Evolutionary conservation across 805 yeast species (phyloP).

Genomic region (Wickerhamomyces silvicola): DNA sequence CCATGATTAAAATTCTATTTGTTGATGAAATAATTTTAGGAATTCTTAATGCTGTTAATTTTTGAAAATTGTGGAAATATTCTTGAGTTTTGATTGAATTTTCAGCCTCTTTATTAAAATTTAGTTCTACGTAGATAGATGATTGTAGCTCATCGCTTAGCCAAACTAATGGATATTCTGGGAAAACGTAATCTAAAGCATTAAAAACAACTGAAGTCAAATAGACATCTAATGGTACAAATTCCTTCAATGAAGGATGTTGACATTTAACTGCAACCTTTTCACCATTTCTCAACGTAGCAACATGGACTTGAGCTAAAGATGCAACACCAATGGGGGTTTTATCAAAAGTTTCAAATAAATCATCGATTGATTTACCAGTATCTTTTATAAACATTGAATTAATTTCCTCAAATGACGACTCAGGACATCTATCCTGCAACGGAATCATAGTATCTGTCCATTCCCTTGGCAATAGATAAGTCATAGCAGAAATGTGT

Average conservation of each 20-base stretch:
- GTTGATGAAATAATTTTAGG: slow-evolving; percentile 67
- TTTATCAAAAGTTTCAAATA: slow-evolving; percentile 60
- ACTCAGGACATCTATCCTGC: slow-evolving; percentile 84
- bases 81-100: slow-evolving; percentile 68
- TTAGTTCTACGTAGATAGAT: slow-evolving; percentile 85
- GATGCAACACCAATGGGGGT: slow-evolving; percentile 93
- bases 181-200: slow-evolving; percentile 72
- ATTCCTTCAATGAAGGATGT: slow-evolving; percentile 81
- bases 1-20: slow-evolving; percentile 79
- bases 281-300: slow-evolving; percentile 49
- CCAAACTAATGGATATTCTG: slow-evolving; percentile 93
- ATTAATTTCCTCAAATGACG: slow-evolving; percentile 62
- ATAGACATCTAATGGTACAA: slow-evolving; percentile 84
- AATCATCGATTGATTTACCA: slow-evolving; percentile 50
- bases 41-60: slow-evolving; percentile 68
- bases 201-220: slow-evolving; percentile 72
- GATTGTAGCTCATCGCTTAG: slow-evolving; percentile 86
- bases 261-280: slow-evolving; percentile 92
- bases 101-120: slow-evolving; percentile 79
- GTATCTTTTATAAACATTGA: slow-evolving; percentile 64
- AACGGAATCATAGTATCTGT: slow-evolving; percentile 89
- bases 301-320: slow-evolving; percentile 91
- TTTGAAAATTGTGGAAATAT: slow-evolving; percentile 52
- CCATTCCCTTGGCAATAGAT: slow-evolving; percentile 90
- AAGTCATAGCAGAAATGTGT: slow-evolving; percentile 88